Conservation (phyloP, 78 protist species). For the Pelomyxa schiedti region DNA sequence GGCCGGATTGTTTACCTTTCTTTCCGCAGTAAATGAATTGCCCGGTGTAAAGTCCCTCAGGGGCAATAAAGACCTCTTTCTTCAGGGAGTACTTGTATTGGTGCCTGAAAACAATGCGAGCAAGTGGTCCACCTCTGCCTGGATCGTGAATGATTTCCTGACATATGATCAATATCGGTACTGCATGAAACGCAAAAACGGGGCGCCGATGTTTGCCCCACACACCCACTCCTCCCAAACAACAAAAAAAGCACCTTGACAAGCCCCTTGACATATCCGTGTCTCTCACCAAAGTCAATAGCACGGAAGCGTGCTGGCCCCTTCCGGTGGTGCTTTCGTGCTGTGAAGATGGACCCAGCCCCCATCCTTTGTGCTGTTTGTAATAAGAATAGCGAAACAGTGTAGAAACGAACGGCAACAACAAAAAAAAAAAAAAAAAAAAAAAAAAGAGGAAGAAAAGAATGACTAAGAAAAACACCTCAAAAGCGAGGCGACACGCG, state of each 20-base stretch:
- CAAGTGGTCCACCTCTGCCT: constrained; percentile 99
- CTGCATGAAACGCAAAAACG: too few relatives aligned
- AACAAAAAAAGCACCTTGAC: constrained; percentile 22
- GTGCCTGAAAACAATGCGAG: constrained; percentile 89
- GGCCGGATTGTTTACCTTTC: constrained; percentile 46
- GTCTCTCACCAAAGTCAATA: constrained; percentile 93
- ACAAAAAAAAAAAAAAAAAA: too few relatives aligned
- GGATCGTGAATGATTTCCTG: constrained; percentile 99
- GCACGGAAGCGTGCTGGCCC: constrained; percentile 88
- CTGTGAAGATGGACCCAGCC: not conserved
- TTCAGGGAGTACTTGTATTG: constrained; percentile 64
- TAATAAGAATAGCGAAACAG: too few relatives aligned
- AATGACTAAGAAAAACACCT: too few relatives aligned
- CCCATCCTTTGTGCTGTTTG: too few relatives aligned
- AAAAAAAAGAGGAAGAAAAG: too few relatives aligned
- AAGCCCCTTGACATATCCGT: constrained; percentile 87
- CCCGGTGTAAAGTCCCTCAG: constrained; percentile 99
- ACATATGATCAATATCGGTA: too few relatives aligned
- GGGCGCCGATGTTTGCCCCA: constrained; percentile 24
- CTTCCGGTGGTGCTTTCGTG: constrained; percentile 86
- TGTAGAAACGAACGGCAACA: too few relatives aligned
- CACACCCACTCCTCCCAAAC: not conserved
- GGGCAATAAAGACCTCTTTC: constrained; percentile 83
- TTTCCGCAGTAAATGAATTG: constrained; percentile 94
- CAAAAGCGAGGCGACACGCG: too few relatives aligned